These are phyloP conservation scores for Cyberlindnera amylophila DNA, from an alignment of 805 yeast genomes.

Conservation along the genomic window DNA sequence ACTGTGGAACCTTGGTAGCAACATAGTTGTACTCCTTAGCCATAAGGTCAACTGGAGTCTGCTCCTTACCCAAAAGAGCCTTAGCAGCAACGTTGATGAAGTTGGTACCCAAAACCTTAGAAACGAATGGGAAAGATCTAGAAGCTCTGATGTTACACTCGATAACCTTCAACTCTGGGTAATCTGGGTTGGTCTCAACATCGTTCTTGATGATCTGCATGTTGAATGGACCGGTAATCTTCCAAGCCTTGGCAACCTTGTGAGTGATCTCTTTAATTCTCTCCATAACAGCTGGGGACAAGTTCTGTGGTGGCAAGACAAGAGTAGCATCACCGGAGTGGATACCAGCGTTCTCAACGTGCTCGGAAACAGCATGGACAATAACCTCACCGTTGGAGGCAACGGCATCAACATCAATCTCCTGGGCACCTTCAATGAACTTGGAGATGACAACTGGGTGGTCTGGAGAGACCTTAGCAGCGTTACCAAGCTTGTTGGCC, in stretches of 20 bases:
- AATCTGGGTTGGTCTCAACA: constrained; percentile 52
- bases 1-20: constrained; percentile 97
- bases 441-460: constrained; percentile 97
- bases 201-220: constrained; percentile 92
- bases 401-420: constrained; percentile 96
- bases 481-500: constrained; percentile 76
- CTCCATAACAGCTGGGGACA: constrained; percentile 59
- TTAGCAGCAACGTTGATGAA: constrained; percentile 92
- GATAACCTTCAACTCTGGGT: constrained; percentile 81
- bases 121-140: constrained; percentile 97
- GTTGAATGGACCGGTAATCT: constrained; percentile 96
- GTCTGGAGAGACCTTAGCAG: constrained; percentile 90
- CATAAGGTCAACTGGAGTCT: constrained; percentile 83
- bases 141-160: constrained; percentile 99
- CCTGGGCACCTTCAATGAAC: constrained; percentile 93
- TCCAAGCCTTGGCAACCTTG: constrained; percentile 91
- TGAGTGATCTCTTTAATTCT: constrained; percentile 86
- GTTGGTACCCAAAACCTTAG: constrained; percentile 92
- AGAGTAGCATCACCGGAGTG: constrained; percentile 99
- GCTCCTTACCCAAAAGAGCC: constrained; percentile 67
- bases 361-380: constrained; percentile 96
- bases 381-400: constrained; percentile 84
- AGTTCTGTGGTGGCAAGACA: constrained; percentile 84
- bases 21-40: constrained; percentile 69
- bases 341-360: constrained; percentile 97